phyloP scores from a whole-genome alignment of 805 yeast species.

The Candida maris region DNA sequence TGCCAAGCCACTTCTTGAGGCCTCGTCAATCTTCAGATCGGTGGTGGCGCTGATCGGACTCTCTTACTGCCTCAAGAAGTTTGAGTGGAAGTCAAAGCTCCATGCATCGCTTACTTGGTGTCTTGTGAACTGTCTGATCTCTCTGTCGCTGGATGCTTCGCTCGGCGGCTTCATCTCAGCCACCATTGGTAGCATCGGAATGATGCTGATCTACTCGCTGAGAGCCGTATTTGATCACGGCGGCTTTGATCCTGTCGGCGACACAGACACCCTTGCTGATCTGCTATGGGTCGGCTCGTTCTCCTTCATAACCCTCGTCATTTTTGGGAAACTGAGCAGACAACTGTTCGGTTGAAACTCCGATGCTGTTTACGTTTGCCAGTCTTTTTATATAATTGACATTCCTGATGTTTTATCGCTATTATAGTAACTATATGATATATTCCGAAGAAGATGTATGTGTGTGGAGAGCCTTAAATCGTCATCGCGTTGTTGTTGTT shows the following conservation, averaged over 20 bases:
- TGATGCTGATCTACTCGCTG: slow-evolving; percentile 14
- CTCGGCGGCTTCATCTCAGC: slow-evolving; percentile 21
- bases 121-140: slow-evolving; percentile 57
- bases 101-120: slow-evolving; percentile 67
- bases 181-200: slow-evolving; percentile 13
- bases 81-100: slow-evolving; percentile 63
- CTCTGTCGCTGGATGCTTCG: slow-evolving; percentile 41
- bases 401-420: too few relatives aligned
- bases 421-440: too few relatives aligned
- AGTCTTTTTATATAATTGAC: not conserved
- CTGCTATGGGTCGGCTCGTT: slow-evolving; percentile 58
- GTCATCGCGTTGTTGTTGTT: too few relatives aligned
- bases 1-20: slow-evolving; percentile 10
- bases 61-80: slow-evolving; percentile 62
- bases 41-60: slow-evolving; percentile 66
- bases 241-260: slow-evolving; percentile 2
- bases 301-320: slow-evolving; percentile 59
- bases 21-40: slow-evolving; percentile 34
- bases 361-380: not conserved
- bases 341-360: slow-evolving; percentile 6
- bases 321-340: slow-evolving; percentile 65
- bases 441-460: too few relatives aligned
- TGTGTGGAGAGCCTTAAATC: too few relatives aligned
- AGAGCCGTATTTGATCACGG: slow-evolving; percentile 4
- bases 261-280: slow-evolving; percentile 32